Base-by-base conservation (phyloP, 257 asterid species). In the Penstemon davidsonii region DNA sequence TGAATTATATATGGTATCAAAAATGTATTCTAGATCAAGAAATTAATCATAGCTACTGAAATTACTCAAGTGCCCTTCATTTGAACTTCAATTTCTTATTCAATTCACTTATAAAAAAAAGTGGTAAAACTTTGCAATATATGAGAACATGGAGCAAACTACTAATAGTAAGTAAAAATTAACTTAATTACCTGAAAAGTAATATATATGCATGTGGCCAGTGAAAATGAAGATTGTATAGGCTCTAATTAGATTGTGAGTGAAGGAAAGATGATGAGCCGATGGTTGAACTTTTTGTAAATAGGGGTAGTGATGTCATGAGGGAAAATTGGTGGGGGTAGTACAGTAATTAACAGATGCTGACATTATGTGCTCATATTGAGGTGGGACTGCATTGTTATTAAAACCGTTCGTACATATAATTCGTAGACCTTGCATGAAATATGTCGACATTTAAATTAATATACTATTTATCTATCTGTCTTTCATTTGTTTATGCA, bases 361-460 rank as follows among this genome's bases (percentile, higher is more conserved):
- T 39, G 42, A 47, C 68, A 63, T 46, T 2, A 63, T 63, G 68
- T 63, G 68, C 33, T 46, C 68, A 63, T 63, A 10, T 3, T 18
- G 11, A 13, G n/a, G 12, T 33, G 19, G 56, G 41, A 36, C 12
- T 2, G 45, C 56, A 9, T 7, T 9, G 55, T 63, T 10, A 13
- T 62, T 8, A 25, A 25, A 46, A 19, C 38, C 49, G 56, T 10
- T n/a, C 9, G 45, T 63, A 4, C 57, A 45, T 63, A 63, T 63
- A 55, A 55, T 33, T 45, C 56, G 6, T 44, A 44, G 45, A 33
- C 12, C 3, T 6, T 46, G 46, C 56, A 10, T 46, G 11, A 45
- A 63, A 63, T 63, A 63, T 63, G 68, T 63, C 68, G 68, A 63
- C 68, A 63, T 51, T n/a, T 4, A 62, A 9, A 5, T 49, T 59